Percentiles rank a stretch among this genome's conserved stretches.
phyloP scores from a whole-genome alignment of 106 monocot genomes.

The Dendrobium officinale region DNA sequence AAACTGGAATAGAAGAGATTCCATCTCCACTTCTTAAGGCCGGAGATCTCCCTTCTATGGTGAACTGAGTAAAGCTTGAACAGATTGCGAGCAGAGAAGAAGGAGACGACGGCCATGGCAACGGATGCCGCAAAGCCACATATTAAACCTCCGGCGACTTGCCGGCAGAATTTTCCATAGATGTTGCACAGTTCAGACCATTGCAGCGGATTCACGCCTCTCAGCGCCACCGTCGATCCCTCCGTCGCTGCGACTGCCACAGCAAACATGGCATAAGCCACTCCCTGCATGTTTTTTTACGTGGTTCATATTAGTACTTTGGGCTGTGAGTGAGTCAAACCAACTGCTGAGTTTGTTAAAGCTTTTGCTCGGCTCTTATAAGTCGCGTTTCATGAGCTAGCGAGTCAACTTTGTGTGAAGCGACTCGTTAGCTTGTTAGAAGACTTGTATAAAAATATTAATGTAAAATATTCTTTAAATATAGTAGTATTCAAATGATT shows the following conservation, averaged over 20 bases:
- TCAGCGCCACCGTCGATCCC: slow-evolving; percentile 28
- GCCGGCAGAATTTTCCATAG: slow-evolving; percentile 43
- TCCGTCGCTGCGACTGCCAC: slow-evolving; percentile 28
- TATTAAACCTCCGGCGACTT: slow-evolving; percentile 21
- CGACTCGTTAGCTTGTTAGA: too few species aligned
- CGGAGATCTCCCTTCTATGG: neutral
- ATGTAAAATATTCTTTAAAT: too few species aligned
- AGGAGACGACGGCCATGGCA: slow-evolving; percentile 22
- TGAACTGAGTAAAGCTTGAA: slow-evolving; percentile 29
- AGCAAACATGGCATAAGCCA: slow-evolving; percentile 29
- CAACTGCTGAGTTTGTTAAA: too few species aligned
- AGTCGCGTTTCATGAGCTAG: too few species aligned
- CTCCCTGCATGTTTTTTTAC: slow-evolving; percentile 20
- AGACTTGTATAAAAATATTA: too few species aligned
- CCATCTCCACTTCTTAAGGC: neutral
- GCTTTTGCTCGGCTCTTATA: too few species aligned
- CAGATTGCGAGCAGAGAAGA: slow-evolving; percentile 33
- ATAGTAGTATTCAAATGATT: too few species aligned
- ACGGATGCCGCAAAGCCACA: slow-evolving; percentile 16
- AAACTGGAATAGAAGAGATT: slow-evolving; percentile 7
- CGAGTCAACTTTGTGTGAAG: too few species aligned
- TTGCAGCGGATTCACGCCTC: slow-evolving; percentile 29
- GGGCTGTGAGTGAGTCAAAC: too few species aligned
- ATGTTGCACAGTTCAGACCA: slow-evolving; percentile 63
- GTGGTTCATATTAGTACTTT: too few species aligned